Evolutionary conservation across 305 asterid genomes (phyloP).

Genomic region (Rubia tinctorum): DNA sequence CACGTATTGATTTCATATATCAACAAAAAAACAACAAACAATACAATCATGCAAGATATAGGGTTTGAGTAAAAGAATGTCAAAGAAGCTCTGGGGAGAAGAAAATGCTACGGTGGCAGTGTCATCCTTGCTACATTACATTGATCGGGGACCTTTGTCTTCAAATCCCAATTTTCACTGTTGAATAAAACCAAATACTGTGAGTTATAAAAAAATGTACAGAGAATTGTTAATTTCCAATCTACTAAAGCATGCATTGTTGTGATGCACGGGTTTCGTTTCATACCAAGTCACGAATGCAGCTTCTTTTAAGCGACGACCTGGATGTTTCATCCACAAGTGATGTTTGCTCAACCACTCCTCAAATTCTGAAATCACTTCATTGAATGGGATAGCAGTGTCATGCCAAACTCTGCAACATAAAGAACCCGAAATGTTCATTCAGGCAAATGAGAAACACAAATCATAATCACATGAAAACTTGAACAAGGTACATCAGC

Average conservation of each 20-base stretch:
- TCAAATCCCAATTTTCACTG: constrained; percentile 98
- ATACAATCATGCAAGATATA: too few species aligned
- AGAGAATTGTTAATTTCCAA: neutral
- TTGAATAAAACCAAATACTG: constrained; percentile 20
- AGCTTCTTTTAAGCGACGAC: constrained; percentile 52
- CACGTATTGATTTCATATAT: too few species aligned
- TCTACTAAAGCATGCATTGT: too few species aligned
- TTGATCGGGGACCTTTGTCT: constrained; percentile 88
- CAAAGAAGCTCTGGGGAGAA: too few species aligned
- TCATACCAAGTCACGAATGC: constrained; percentile 96
- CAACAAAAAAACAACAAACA: too few species aligned
- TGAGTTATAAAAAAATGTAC: constrained; percentile 10
- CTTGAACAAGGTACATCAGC: constrained; percentile 1
- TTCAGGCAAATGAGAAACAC: neutral
- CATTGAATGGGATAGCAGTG: constrained; percentile 69
- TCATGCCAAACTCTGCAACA: constrained; percentile 93
- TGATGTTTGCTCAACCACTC: constrained; percentile 55
- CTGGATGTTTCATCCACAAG: constrained; percentile 46
- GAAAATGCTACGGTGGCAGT: constrained; percentile 76
- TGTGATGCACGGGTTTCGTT: too few species aligned
- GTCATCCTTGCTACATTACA: constrained; percentile 61
- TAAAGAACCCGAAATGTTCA: neutral
- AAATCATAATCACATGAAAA: neutral
- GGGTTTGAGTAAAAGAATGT: too few species aligned
- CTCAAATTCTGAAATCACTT: constrained; percentile 83